Conservation (phyloP, 2,329 filamentous ascomycete genomes). For the Pseudogymnoascus sp. region DNA sequence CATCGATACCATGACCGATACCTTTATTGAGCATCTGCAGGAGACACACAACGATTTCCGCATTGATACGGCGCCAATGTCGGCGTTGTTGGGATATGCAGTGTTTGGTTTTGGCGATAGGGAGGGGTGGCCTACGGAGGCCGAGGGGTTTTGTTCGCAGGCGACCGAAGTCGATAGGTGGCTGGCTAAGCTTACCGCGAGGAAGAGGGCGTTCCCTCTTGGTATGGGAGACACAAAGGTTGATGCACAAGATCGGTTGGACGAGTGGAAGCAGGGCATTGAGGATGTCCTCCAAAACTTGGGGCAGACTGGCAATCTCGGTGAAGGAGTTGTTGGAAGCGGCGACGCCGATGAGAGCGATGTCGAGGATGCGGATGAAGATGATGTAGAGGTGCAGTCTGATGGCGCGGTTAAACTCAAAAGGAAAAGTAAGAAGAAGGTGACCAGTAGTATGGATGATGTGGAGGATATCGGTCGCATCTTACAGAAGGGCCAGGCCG, state of each 20-base stretch:
- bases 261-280: conserved; percentile 72
- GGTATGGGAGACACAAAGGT: conserved; percentile 79
- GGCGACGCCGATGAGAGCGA: conserved; percentile 77
- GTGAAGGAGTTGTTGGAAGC: conserved; percentile 64
- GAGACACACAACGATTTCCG: conserved; percentile 97
- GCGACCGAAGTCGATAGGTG: conserved; percentile 85
- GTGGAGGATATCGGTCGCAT: conserved; percentile 74
- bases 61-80: conserved; percentile 80
- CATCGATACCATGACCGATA: conserved; percentile 85
- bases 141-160: conserved; percentile 87
- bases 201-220: conserved; percentile 79
- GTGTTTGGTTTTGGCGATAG: conserved; percentile 91
- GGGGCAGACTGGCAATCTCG: conserved; percentile 49
- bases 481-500: conserved; percentile 40
- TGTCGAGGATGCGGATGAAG: conserved; percentile 73
- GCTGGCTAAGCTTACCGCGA: conserved; percentile 89
- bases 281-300: conserved; percentile 59
- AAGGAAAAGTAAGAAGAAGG: conserved; percentile 33
- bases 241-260: conserved; percentile 57
- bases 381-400: conserved; percentile 77
- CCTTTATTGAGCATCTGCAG: conserved; percentile 74
- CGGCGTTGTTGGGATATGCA: conserved; percentile 70
- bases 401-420: conserved; percentile 43
- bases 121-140: conserved; percentile 85
- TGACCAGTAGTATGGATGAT: conserved; percentile 54